A percentile compares a stretch with the other conserved stretches of the same genome.
Conservation (phyloP, 1,284 basidiomycete genomes). For the Ceratobasidium sp. region DNA sequence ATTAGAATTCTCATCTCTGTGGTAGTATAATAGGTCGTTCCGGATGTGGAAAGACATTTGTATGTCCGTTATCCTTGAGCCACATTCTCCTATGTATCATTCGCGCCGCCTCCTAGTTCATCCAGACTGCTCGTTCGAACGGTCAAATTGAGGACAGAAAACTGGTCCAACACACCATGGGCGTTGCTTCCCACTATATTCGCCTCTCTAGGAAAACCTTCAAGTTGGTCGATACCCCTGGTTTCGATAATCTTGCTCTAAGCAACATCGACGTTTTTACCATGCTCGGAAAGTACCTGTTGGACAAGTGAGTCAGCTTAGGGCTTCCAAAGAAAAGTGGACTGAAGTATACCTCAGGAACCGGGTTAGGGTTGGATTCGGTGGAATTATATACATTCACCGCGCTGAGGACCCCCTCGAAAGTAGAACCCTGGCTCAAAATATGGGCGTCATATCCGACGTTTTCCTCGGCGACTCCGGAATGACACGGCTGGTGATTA, state of each 20-base stretch:
- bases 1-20: too few species aligned
- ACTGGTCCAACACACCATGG: neutral
- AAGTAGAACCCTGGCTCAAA: slow-evolving; percentile 20
- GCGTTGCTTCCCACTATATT: neutral
- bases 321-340: too few species aligned
- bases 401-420: slow-evolving; percentile 11
- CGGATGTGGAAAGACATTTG: slow-evolving; percentile 20
- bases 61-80: too few species aligned
- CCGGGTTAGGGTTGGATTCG: neutral
- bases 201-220: neutral
- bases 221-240: slow-evolving; percentile 26
- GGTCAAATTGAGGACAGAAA: too few species aligned
- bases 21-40: slow-evolving; percentile 20
- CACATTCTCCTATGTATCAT: too few species aligned
- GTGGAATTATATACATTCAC: slow-evolving; percentile 20
- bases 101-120: too few species aligned
- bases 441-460: slow-evolving; percentile 9
- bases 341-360: too few species aligned
- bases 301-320: slow-evolving; percentile 11
- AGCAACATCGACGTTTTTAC: slow-evolving; percentile 1
- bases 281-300: neutral
- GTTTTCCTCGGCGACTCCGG: slow-evolving; percentile 8
- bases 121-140: too few species aligned
- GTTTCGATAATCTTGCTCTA: slow-evolving; percentile 15
- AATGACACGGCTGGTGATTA: neutral